Conservation (phyloP, 2,329 filamentous ascomycete genomes). For the Grosmannia clavigera region DNA sequence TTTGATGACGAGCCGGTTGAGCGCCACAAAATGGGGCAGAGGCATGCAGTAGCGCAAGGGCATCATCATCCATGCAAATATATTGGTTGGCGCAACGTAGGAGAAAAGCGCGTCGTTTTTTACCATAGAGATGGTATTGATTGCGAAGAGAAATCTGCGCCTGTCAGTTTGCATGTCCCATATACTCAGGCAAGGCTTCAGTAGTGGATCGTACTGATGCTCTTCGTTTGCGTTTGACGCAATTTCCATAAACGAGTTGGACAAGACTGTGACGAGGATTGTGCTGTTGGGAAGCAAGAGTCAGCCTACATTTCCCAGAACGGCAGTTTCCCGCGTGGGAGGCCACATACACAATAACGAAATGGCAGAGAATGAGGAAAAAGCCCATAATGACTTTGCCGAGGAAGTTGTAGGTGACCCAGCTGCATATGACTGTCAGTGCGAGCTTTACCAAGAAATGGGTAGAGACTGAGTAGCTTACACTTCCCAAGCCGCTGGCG, state of each 20-base stretch:
- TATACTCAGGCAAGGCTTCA: too few relatives aligned
- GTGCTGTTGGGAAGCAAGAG: constrained; percentile 36
- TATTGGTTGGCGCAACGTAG: constrained; percentile 82
- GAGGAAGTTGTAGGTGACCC: constrained; percentile 62
- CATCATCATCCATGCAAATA: constrained; percentile 80
- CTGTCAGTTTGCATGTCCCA: not conserved
- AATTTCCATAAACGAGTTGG: constrained; percentile 92
- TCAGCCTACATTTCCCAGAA: too few relatives aligned
- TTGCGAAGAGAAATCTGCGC: constrained; percentile 69
- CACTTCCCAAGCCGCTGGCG: constrained; percentile 89
- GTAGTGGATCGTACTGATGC: constrained; percentile 45
- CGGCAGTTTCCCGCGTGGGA: too few relatives aligned
- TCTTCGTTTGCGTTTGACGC: constrained; percentile 89
- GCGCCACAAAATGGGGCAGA: constrained; percentile 65
- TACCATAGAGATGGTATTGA: constrained; percentile 96
- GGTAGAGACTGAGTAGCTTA: constrained; percentile 22
- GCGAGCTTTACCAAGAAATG: too few relatives aligned
- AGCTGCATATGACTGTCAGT: constrained; percentile 30
- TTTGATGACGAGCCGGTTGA: constrained; percentile 89
- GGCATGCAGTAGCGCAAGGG: constrained; percentile 72
- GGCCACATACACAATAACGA: constrained; percentile 60
- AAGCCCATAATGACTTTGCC: constrained; percentile 65
- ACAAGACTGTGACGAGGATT: constrained; percentile 88
- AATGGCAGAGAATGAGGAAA: constrained; percentile 91
- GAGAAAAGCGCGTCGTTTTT: constrained; percentile 96